These are phyloP conservation scores for Rhodotorula diobovata DNA, from an alignment of 768 basidiomycete genomes.

Conservation along the genomic window DNA sequence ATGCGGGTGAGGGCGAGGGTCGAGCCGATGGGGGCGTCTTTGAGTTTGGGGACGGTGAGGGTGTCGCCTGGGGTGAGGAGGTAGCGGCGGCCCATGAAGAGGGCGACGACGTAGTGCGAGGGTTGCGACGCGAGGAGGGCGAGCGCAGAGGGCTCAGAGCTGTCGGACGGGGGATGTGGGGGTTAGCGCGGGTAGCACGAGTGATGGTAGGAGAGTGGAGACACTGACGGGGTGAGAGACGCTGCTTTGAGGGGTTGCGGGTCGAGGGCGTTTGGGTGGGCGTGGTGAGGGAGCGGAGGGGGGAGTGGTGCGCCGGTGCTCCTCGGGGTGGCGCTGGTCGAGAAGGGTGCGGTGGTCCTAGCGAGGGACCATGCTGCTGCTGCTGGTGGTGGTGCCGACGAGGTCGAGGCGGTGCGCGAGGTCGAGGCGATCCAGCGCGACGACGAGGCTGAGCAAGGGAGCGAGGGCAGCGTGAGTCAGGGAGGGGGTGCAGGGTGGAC, in stretches of 20 bases:
- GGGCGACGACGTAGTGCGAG: constrained; percentile 83
- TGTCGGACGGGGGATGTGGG: background rate
- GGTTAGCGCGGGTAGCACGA: background rate
- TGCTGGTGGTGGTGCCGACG: background rate
- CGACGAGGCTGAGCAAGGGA: constrained; percentile 2
- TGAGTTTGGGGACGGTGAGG: constrained; percentile 86
- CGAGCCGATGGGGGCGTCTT: constrained; percentile 79
- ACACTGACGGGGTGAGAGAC: constrained; percentile 5
- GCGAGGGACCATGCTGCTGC: background rate
- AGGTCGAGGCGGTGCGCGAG: background rate
- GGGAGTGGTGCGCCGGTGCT: constrained; percentile 4
- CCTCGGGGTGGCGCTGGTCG: background rate
- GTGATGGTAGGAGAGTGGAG: no score
- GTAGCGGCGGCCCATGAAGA: constrained; percentile 79
- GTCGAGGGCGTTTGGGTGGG: constrained; percentile 10
- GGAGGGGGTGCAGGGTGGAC: no score
- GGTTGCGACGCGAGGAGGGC: constrained; percentile 83
- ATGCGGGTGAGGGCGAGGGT: constrained; percentile 75
- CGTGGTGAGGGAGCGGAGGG: constrained; percentile 11
- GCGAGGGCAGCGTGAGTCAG: background rate
- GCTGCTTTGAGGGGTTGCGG: background rate
- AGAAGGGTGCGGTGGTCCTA: background rate
- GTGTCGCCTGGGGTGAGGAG: constrained; percentile 84
- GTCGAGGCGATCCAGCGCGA: constrained; percentile 8
- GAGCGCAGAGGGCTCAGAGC: constrained; percentile 54